phyloP scores from a whole-genome alignment of 345 rosid species.

The Geranium brycei region DNA sequence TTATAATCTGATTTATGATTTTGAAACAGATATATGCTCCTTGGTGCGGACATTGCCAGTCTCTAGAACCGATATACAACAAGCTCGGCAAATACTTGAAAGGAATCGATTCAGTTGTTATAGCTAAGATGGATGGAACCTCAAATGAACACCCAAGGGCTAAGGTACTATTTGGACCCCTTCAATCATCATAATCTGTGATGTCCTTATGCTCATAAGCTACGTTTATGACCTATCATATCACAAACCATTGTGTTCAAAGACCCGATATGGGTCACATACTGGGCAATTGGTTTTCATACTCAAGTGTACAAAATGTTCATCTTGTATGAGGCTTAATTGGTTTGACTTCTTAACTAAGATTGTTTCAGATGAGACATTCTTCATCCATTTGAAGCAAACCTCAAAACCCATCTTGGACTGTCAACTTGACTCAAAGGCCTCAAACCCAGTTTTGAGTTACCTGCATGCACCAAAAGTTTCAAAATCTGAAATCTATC shows the following conservation, averaged over 20 bases:
- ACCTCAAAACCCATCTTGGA: too few species aligned
- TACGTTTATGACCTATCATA: too few species aligned
- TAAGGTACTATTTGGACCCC: constrained; percentile 40
- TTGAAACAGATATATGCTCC: constrained; percentile 84
- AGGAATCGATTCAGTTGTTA: constrained; percentile 66
- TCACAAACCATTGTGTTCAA: not conserved
- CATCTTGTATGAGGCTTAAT: not conserved
- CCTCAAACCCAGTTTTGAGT: too few species aligned
- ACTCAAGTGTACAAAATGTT: not conserved
- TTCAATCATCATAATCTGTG: too few species aligned
- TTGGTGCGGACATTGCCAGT: constrained; percentile 99
- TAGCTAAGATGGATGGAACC: constrained; percentile 99
- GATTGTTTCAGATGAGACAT: too few species aligned
- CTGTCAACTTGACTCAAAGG: too few species aligned
- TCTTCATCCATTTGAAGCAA: too few species aligned
- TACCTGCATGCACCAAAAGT: too few species aligned
- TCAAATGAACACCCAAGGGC: constrained; percentile 96
- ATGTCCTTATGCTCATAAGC: not conserved
- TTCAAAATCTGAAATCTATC: not conserved
- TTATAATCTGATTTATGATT: not conserved
- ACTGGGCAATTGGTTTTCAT: not conserved
- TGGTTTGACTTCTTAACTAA: not conserved
- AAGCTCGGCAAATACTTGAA: constrained; percentile 83
- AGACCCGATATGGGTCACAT: not conserved
- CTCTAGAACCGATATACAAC: constrained; percentile 82